These are phyloP conservation scores for Rutstroemia sp. DNA, from an alignment of 2,329 filamentous ascomycete species.

Conservation along the genomic window DNA sequence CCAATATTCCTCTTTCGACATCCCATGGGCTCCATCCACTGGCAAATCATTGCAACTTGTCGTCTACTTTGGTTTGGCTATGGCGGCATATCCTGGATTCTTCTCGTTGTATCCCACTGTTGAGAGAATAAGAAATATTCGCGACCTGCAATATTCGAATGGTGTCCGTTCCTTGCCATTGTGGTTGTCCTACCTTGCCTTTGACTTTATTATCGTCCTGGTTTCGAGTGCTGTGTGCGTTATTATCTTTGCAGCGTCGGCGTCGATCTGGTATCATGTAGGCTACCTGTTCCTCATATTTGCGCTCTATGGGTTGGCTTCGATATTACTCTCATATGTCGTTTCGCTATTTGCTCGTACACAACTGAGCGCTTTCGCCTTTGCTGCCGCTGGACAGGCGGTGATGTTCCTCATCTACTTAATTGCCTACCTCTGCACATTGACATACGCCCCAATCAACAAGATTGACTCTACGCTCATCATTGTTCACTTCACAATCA, in stretches of 20 bases:
- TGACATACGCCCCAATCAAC: constrained; percentile 67
- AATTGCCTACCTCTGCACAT: constrained; percentile 61
- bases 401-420: constrained; percentile 65
- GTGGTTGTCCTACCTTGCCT: constrained; percentile 75
- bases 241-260: constrained; percentile 58
- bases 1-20: constrained; percentile 67
- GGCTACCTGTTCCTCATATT: constrained; percentile 79
- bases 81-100: constrained; percentile 75
- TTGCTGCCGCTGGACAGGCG: constrained; percentile 70
- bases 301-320: constrained; percentile 71
- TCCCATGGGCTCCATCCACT: constrained; percentile 59
- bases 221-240: constrained; percentile 57
- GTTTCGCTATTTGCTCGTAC: constrained; percentile 73
- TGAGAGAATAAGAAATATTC: constrained; percentile 70
- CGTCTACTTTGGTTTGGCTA: constrained; percentile 72
- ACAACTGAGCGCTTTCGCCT: constrained; percentile 78
- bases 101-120: constrained; percentile 85
- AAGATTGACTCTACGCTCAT: constrained; percentile 60
- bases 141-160: constrained; percentile 85
- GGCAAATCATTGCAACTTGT: constrained; percentile 73
- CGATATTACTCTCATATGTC: constrained; percentile 70
- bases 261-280: constrained; percentile 67
- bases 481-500: constrained; percentile 68
- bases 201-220: constrained; percentile 73
- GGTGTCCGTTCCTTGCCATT: constrained; percentile 75